Evolutionary conservation across 108 stramenopile genomes (phyloP).

Genomic region (Cyclotella baltica): DNA sequence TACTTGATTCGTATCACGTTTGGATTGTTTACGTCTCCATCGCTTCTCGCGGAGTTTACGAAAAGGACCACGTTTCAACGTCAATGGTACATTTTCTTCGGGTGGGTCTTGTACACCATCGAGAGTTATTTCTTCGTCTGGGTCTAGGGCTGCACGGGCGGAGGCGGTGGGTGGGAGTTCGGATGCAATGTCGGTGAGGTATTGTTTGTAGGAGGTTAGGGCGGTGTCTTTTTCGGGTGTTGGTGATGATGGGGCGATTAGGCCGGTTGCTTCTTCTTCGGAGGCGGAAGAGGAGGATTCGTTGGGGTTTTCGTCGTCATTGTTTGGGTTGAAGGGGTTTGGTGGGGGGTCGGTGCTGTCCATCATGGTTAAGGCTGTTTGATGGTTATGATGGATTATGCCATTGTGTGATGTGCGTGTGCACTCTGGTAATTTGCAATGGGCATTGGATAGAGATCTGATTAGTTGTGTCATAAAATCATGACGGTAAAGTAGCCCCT

Average conservation of each 20-base stretch:
- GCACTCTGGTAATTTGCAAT: no score
- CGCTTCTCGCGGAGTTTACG: neutral
- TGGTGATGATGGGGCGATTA: neutral
- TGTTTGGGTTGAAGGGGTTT: neutral
- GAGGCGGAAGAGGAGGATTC: neutral
- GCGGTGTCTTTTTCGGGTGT: neutral
- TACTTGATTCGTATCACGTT: neutral
- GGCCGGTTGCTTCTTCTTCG: neutral
- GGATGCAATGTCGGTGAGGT: neutral
- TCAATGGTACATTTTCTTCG: neutral
- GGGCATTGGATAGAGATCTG: no score
- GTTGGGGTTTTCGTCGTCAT: neutral
- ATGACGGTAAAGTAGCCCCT: no score
- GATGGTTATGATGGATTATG: no score
- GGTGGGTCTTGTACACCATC: neutral
- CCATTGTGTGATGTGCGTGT: no score
- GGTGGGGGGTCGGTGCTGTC: slow-evolving; percentile 1
- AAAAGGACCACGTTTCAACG: neutral
- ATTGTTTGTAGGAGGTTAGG: neutral
- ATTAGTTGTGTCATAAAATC: no score
- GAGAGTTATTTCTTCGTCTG: neutral
- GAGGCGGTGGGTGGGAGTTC: neutral
- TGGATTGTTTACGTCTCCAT: neutral
- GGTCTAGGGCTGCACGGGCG: neutral
- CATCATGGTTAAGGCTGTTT: neutral